phyloP scores from a whole-genome alignment of 352 stramenopile genomes.

The Phytopythium montanum region DNA sequence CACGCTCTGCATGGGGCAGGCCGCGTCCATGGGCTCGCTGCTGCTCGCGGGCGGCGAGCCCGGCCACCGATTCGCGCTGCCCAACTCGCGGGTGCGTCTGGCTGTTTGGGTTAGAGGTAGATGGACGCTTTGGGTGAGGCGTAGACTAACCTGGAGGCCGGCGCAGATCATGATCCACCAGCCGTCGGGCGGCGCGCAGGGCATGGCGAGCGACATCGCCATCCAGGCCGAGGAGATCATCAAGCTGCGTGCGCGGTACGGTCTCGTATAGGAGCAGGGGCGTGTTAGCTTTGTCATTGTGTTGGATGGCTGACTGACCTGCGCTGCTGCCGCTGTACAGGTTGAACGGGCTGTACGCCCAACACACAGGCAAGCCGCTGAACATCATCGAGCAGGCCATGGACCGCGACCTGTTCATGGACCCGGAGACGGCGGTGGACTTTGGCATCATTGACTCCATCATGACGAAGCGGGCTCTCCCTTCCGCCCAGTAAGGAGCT shows the following conservation, averaged over 20 bases:
- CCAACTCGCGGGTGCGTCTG: conserved; percentile 86
- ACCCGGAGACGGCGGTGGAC: conserved; percentile 60
- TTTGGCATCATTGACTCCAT: conserved; percentile 86
- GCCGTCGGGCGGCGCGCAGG: conserved; percentile 93
- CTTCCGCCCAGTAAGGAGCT: background rate
- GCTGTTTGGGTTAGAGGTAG: background rate
- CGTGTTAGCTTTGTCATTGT: no score
- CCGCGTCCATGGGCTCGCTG: conserved; percentile 95
- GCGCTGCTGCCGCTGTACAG: conserved; percentile 18
- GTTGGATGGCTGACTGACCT: no score
- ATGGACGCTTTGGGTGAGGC: background rate
- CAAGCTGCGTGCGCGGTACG: conserved; percentile 74
- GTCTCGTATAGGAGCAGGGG: no score
- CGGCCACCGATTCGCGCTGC: conserved; percentile 90
- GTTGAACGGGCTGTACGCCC: conserved; percentile 70
- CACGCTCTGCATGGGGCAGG: conserved; percentile 97
- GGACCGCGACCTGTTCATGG: conserved; percentile 87
- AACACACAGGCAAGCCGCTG: conserved; percentile 73
- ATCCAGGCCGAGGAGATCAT: conserved; percentile 99
- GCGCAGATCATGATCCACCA: conserved; percentile 97
- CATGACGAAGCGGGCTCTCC: conserved; percentile 50
- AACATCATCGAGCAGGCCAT: conserved; percentile 82
- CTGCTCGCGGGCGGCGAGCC: conserved; percentile 91
- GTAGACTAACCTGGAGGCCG: background rate
- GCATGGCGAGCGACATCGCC: conserved; percentile 97